Evolutionary conservation across 805 yeast genomes (phyloP).

Genomic region (Candida michaelii): DNA sequence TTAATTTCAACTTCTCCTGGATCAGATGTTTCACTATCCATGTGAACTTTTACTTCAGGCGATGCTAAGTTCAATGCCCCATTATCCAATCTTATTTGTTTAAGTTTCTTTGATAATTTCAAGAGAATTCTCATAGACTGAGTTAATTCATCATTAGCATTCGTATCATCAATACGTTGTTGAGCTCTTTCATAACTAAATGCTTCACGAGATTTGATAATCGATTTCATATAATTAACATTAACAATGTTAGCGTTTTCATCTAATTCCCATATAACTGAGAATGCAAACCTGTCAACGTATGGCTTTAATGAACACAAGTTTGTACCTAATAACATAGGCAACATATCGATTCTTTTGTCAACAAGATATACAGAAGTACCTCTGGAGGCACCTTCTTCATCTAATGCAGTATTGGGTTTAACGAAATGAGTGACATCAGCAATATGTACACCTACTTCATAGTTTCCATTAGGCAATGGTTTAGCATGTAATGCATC

Average conservation of each 20-base stretch:
- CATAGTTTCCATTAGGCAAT: slow-evolving; percentile 90
- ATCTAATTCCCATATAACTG: slow-evolving; percentile 94
- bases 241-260: slow-evolving; percentile 79
- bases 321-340: slow-evolving; percentile 91
- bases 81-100: slow-evolving; percentile 82
- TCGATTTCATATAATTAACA: slow-evolving; percentile 79
- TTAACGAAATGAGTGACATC: slow-evolving; percentile 97
- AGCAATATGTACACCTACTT: slow-evolving; percentile 98
- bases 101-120: slow-evolving; percentile 76
- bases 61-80: slow-evolving; percentile 97
- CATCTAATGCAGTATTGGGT: slow-evolving; percentile 87
- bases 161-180: slow-evolving; percentile 76
- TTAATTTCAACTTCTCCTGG: slow-evolving; percentile 95
- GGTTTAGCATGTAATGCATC: slow-evolving; percentile 85
- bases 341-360: slow-evolving; percentile 98
- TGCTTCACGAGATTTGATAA: slow-evolving; percentile 89
- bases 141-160: slow-evolving; percentile 80
- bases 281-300: slow-evolving; percentile 94
- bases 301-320: slow-evolving; percentile 92
- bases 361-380: slow-evolving; percentile 96
- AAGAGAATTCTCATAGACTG: slow-evolving; percentile 83
- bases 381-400: slow-evolving; percentile 96
- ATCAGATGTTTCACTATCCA: slow-evolving; percentile 96
- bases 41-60: slow-evolving; percentile 96
- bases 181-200: slow-evolving; percentile 95